Evolutionary conservation across 164 flowering plant genomes (phyloP).

Genomic region (Nymphaea thermarum): DNA sequence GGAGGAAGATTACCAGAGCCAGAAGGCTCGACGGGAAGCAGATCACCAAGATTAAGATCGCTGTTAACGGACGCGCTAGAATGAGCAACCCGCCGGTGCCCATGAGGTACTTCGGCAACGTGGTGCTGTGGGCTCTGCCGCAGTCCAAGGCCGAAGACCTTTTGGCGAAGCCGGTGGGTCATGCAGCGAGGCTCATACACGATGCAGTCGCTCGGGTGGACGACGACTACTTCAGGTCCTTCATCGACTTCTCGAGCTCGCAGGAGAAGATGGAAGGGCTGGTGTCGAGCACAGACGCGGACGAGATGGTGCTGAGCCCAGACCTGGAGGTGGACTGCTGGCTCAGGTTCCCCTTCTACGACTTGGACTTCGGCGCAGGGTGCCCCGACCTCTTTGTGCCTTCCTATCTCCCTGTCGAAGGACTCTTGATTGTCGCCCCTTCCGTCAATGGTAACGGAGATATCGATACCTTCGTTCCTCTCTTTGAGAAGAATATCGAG

Average conservation of each 20-base stretch:
- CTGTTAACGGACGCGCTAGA: conserved; percentile 8
- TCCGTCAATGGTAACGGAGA: conserved; percentile 23
- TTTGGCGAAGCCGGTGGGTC: conserved; percentile 7
- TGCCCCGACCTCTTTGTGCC: conserved; percentile 21
- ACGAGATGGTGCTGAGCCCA: conserved; percentile 5
- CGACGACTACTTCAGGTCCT: conserved; percentile 21
- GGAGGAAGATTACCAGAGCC: conserved; percentile 9
- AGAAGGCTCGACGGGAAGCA: conserved; percentile 1
- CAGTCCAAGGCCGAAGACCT: conserved; percentile 19
- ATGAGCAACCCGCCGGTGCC: conserved; percentile 4
- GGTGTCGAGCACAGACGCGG: conserved; percentile 13
- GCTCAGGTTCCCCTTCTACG: conserved; percentile 23
- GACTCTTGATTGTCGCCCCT: conserved; percentile 20
- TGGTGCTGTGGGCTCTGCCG: conserved; percentile 23
- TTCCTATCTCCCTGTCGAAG: conserved; percentile 19
- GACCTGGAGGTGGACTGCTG: conserved; percentile 26
- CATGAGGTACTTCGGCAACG: conserved; percentile 4
- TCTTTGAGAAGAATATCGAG: conserved; percentile 11
- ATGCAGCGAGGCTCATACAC: conserved; percentile 20
- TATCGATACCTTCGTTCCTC: conserved; percentile 17
- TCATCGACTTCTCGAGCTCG: conserved; percentile 16
- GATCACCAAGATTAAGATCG: conserved; percentile 2
- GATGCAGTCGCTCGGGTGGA: conserved; percentile 17
- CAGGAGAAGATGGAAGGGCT: conserved; percentile 14
- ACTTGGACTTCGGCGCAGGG: conserved; percentile 26